These are phyloP conservation scores for Ananas comosus DNA, from an alignment of 176 grass and related monocot species.

Conservation along the genomic window DNA sequence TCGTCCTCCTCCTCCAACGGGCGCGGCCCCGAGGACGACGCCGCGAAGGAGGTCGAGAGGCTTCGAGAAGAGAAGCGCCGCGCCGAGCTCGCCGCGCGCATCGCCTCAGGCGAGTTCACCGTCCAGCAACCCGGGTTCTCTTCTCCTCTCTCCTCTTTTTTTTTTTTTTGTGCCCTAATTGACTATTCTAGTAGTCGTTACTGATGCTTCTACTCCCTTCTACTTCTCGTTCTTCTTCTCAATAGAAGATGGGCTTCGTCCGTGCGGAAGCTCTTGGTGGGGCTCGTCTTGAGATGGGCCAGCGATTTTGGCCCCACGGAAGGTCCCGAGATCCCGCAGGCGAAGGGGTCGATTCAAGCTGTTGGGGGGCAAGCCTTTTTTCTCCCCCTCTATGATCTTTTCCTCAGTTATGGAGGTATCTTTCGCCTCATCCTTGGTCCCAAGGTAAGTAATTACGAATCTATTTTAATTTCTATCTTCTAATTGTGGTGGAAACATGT, in stretches of 20 bases:
- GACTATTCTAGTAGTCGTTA: neutral
- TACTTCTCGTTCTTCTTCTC: neutral
- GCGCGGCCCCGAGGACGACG: constrained; percentile 4
- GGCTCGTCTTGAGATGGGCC: constrained; percentile 40
- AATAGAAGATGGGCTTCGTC: constrained; percentile 48
- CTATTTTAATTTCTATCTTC: neutral
- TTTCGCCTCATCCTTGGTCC: constrained; percentile 91
- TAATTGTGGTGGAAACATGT: neutral
- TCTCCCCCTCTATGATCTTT: constrained; percentile 84
- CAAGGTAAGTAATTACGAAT: constrained; percentile 37
- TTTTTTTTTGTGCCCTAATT: neutral
- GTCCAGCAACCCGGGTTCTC: constrained; percentile 46
- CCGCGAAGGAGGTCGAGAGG: constrained; percentile 25
- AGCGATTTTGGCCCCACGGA: constrained; percentile 11
- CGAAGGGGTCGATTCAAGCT: constrained; percentile 44
- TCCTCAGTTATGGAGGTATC: constrained; percentile 82
- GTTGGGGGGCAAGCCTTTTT: constrained; percentile 72
- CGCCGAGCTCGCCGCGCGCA: constrained; percentile 63
- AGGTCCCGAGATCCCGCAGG: constrained; percentile 55
- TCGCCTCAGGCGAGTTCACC: constrained; percentile 94
- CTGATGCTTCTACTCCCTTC: neutral
- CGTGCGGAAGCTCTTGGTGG: constrained; percentile 33
- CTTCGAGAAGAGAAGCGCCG: constrained; percentile 47
- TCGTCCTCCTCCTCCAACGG: constrained; percentile 18
- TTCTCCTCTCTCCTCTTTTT: neutral